Base-by-base conservation (phyloP, 805 yeast species). In the Zygoascus tannicola region DNA sequence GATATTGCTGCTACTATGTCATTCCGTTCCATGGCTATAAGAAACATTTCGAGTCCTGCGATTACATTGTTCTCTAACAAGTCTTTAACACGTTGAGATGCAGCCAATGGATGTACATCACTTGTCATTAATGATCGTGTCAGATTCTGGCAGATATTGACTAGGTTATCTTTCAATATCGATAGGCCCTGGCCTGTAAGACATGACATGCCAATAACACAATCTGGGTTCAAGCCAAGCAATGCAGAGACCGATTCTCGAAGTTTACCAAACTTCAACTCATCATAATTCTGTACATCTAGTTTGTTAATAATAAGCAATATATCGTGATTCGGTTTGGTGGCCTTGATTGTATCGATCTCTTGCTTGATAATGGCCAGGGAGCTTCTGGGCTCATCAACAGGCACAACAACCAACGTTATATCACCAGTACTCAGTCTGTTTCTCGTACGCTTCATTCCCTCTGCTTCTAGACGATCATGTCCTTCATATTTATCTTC, bases 1-100 rank as follows among this genome's bases (percentile, higher is more conserved):
- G 90, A 95, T 0, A 85, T 67, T 0, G 95, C 94, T 32, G 86
- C 59, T 0, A 85, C 90, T 1, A 86, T 76, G 52, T 88, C 97
- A 35, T 67, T 61, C 3, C 70, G 64, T 42, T 32, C 18, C 3
- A 22, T 35, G 3, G 32, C 14, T 3, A 19, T 34, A 15, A 71
- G 56, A 56, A 84, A 86, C 46, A 78, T 78, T n/a, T 74, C 69
- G 38, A 90, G 71, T 0, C 95, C 92, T 41, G 71, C 74, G 1
- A 88, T 54, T 0, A 90, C 88, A 51, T 88, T 96, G 41, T 81
- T 71, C n/a, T 58, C 60, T 12, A 92, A 61, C 2, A 88, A 73
- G 46, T 86, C 95, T 47, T 74, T 78, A 0, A 83, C 82, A 56
- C 98, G 70, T 34, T 75, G 71, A 0, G 96, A 85, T 0, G 88